Percentiles rank a stretch among this genome's conserved stretches.
These are phyloP conservation scores for Trichoderma koningii DNA, from an alignment of 2,329 filamentous ascomycete species.

Conservation along the genomic window DNA sequence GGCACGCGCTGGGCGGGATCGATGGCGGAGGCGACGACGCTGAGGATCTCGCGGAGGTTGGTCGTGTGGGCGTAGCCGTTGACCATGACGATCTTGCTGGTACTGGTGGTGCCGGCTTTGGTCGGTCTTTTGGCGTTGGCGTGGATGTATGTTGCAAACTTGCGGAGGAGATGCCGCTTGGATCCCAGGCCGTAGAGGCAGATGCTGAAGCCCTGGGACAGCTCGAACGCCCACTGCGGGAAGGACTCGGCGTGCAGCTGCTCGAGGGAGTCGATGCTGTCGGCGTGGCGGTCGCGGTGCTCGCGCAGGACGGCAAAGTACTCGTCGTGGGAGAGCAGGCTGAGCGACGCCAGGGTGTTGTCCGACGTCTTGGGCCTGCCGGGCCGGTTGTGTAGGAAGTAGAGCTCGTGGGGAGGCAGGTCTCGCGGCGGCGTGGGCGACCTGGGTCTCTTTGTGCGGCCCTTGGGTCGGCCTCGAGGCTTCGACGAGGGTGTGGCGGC, in stretches of 20 bases:
- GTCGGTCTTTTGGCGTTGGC: slow-evolving; percentile 33
- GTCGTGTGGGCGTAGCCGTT: slow-evolving; percentile 78
- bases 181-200: slow-evolving; percentile 93
- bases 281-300: slow-evolving; percentile 67
- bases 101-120: slow-evolving; percentile 39
- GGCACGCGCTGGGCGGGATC: slow-evolving; percentile 51
- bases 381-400: slow-evolving; percentile 89
- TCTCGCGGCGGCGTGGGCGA: slow-evolving; percentile 80
- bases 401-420: slow-evolving; percentile 84
- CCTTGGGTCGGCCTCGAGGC: slow-evolving; percentile 30
- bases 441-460: slow-evolving; percentile 44
- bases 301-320: slow-evolving; percentile 71
- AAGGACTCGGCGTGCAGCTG: slow-evolving; percentile 79
- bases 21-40: slow-evolving; percentile 67
- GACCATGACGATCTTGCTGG: slow-evolving; percentile 68
- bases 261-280: slow-evolving; percentile 71
- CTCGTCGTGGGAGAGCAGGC: slow-evolving; percentile 85
- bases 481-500: slow-evolving; percentile 50
- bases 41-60: slow-evolving; percentile 69
- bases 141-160: slow-evolving; percentile 72
- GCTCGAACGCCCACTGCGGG: slow-evolving; percentile 89
- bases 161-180: slow-evolving; percentile 73
- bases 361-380: slow-evolving; percentile 82
- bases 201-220: slow-evolving; percentile 81
- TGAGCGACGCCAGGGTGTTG: slow-evolving; percentile 74